Conservation (phyloP, 176 grass and related monocot species). For the Typha latifolia region DNA sequence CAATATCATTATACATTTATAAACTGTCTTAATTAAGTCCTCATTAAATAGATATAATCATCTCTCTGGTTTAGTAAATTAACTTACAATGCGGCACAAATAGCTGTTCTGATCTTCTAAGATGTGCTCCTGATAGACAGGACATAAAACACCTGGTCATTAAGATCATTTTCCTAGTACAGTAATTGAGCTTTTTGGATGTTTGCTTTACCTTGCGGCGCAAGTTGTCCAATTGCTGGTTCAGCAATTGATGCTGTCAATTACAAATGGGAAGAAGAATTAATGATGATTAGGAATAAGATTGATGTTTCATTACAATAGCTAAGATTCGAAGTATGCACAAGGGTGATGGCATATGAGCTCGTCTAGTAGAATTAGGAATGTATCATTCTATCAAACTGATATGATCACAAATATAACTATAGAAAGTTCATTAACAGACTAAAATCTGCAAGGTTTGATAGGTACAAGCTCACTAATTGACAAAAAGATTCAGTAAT, state of each 20-base stretch:
- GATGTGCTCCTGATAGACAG: constrained; percentile 52
- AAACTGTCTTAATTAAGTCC: background rate
- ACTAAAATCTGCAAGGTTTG: too few relatives aligned
- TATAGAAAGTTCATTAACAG: too few relatives aligned
- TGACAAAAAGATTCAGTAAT: too few relatives aligned
- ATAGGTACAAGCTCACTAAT: too few relatives aligned
- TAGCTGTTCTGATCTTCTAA: constrained; percentile 69
- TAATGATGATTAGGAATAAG: background rate
- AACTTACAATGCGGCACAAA: constrained; percentile 50
- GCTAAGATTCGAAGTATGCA: too few relatives aligned
- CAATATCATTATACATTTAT: background rate
- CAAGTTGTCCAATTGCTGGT: constrained; percentile 43
- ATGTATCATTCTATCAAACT: too few relatives aligned
- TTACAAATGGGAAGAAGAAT: background rate
- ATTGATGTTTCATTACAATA: too few relatives aligned
- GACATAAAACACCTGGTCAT: background rate
- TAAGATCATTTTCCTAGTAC: background rate
- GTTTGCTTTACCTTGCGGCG: constrained; percentile 31
- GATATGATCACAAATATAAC: too few relatives aligned
- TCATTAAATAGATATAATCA: background rate
- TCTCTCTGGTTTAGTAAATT: background rate
- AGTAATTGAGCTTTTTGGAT: background rate
- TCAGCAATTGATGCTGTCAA: constrained; percentile 42
- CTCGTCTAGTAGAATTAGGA: too few relatives aligned
- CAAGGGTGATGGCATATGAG: too few relatives aligned